Evolutionary conservation across 179 eudicot genomes (phyloP), one percentile per base, ranked within the genome.

Genomic region (Gypsophila paniculata): DNA sequence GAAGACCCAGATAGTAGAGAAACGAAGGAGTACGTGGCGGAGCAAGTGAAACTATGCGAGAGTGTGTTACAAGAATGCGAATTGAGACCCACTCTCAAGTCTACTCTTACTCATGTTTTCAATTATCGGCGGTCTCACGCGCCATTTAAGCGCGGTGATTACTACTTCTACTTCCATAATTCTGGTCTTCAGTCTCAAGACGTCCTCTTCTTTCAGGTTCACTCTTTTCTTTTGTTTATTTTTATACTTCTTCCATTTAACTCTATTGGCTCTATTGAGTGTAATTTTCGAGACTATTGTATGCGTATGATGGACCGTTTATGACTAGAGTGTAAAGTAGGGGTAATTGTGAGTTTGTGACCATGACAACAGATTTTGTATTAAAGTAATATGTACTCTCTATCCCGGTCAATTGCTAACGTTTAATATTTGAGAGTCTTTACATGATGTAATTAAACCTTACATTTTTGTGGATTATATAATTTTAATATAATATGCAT

Each of bases 1-100:
- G 97, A 94, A 82, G 96, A 94, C 77, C 96, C 99, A 32, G 99
- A 94, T 65, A 81, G 95, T 0, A 89, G 86, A 26, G 97, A 94
- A 77, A 86, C 87, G 2, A 92, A 86, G 65, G 90, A 90, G 14
- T 92, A 90, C 53, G 97, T 94, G 25, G 83, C 88, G 44, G 85
- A 84, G 54, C 99, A 94, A 72, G 91, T 87, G 78, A 68, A 85
- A 58, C 74, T 94, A 68, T 84, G 96, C 0, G 94, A 83, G 61
- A 91, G 97, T 29, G 95, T 90, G 6, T 83, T 88, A 0, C 87
- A 91, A 71, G 91, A 84, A 29, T 29, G 34, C 34, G 34, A 29
- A 4, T 29, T 29, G 4, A 29, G 34, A 29, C 2, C 1, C 8
- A 91, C 88, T 85, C 79, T 91, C 3, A 81, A 82, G 17, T 83